Evolutionary conservation across 805 yeast species (phyloP).

Genomic region (Schizosaccharomyces osmophilus): DNA sequence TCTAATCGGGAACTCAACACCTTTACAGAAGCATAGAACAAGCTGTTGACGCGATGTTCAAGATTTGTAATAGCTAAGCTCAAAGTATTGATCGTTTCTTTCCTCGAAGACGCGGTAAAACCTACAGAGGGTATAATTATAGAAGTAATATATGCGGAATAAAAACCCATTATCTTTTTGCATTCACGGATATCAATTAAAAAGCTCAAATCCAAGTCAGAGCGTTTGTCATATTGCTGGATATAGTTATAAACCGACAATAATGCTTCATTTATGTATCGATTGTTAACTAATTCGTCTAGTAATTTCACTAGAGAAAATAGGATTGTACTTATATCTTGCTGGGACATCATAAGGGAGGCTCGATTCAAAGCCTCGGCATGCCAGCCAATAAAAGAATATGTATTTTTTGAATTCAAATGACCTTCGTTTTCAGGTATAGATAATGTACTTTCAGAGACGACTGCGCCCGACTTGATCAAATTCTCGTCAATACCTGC

Average conservation of each 20-base stretch:
- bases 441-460: neutral
- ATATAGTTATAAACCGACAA: neutral
- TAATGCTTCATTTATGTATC: neutral
- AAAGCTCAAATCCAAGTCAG: neutral
- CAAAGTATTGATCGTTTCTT: neutral
- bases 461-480: neutral
- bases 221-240: neutral
- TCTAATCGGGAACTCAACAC: neutral
- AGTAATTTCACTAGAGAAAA: neutral
- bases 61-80: neutral
- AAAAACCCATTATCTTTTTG: neutral
- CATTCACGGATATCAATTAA: neutral
- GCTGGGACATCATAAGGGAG: neutral
- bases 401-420: neutral
- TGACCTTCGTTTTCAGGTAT: neutral
- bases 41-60: neutral
- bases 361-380: neutral
- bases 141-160: neutral
- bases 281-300: neutral
- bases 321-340: neutral
- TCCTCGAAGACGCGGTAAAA: neutral
- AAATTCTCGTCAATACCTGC: neutral
- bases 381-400: neutral
- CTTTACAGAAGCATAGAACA: neutral
- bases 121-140: neutral